Base-by-base conservation (phyloP, 2,329 filamentous ascomycete genomes). In the Didymella glomerata region DNA sequence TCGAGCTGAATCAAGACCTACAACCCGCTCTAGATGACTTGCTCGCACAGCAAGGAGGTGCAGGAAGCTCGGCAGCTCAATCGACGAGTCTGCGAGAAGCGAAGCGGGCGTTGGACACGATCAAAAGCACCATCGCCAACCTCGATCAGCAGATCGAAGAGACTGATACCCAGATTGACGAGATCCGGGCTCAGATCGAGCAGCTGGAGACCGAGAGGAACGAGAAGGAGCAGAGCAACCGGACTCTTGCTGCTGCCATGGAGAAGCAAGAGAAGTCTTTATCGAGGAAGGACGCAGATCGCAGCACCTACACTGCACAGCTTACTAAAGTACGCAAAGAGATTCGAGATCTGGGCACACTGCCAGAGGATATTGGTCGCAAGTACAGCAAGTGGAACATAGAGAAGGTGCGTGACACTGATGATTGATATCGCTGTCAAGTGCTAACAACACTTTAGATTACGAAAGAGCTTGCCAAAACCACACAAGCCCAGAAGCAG, bases 401-500 rank as follows among this genome's bases (percentile, higher is more conserved):
- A 25, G 91, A 93, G 63, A 86, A 84, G 49, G 90, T 94, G 79
- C 79, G 85, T 78, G 25, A 4, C 10, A n/a, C 27, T 20, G 22
- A 27, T 49, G n/a, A 2, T 18, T 4, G 8, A 11, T 58, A 59
- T 48, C 32, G 2, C 2, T 1, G 25, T 18, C 27, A 64, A 24
- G 25, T 40, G 46, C 60, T 69, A 61, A 65, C 61, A 41, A 64
- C 71, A 7, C 62, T 67, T 5, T 36, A 70, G 65, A 65, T 57
- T 75, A 67, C 78, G 73, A 53, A 83, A 84, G 52, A 89, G 56
- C 86, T 98, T 24, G 93, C 95, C 79, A 96, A 93, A 72, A 92
- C 94, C 71, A 96, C 96, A 64, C 92, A 97, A 68, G 88, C 91
- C 0, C 83, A 98, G 54, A 98, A 98, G 81, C 97, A 97, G 76